Conservation (phyloP, 768 basidiomycete species). For the Mycena vitilis region DNA sequence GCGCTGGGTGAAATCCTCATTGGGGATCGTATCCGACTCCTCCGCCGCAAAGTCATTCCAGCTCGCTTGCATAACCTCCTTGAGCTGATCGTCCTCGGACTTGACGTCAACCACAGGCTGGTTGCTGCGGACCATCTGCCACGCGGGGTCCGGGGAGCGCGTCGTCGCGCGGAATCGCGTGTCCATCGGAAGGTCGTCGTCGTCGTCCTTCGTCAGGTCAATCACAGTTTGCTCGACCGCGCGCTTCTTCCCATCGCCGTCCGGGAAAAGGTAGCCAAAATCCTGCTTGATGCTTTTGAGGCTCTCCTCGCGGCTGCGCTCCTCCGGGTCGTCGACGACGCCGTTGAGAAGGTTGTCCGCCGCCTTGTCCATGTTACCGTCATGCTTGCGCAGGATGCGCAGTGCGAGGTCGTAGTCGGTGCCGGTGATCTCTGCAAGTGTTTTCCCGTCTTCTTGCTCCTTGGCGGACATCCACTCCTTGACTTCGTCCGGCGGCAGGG, state of each 20-base stretch:
- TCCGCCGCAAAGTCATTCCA: slow-evolving; percentile 29
- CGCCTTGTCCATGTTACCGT: slow-evolving; percentile 26
- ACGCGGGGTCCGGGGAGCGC: slow-evolving; percentile 33
- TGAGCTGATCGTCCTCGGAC: slow-evolving; percentile 31
- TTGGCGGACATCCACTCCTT: slow-evolving; percentile 24
- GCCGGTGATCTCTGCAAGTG: slow-evolving; percentile 21
- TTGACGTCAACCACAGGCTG: slow-evolving; percentile 1
- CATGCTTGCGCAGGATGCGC: slow-evolving; percentile 22
- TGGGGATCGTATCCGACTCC: slow-evolving; percentile 23
- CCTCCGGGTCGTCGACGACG: slow-evolving; percentile 8
- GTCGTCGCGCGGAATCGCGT: slow-evolving; percentile 4
- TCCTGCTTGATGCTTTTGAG: slow-evolving; percentile 19
- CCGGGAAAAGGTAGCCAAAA: slow-evolving; percentile 22
- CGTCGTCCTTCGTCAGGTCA: slow-evolving; percentile 36
- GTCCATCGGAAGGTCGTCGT: slow-evolving; percentile 16
- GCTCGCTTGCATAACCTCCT: slow-evolving; percentile 30
- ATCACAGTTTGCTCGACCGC: slow-evolving; percentile 22
- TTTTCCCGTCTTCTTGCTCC: slow-evolving; percentile 3
- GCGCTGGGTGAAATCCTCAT: slow-evolving; percentile 15
- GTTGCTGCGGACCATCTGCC: slow-evolving; percentile 30
- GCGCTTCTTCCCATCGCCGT: not conserved
- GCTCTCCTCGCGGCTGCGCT: not conserved
- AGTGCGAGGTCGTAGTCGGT: slow-evolving; percentile 18
- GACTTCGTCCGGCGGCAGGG: slow-evolving; percentile 13
- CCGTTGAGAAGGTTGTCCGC: slow-evolving; percentile 16